A percentile compares a stretch with the other conserved stretches of the same genome.
phyloP scores from a whole-genome alignment of 2,329 filamentous ascomycete genomes.

The Colletotrichum endophyticum region DNA sequence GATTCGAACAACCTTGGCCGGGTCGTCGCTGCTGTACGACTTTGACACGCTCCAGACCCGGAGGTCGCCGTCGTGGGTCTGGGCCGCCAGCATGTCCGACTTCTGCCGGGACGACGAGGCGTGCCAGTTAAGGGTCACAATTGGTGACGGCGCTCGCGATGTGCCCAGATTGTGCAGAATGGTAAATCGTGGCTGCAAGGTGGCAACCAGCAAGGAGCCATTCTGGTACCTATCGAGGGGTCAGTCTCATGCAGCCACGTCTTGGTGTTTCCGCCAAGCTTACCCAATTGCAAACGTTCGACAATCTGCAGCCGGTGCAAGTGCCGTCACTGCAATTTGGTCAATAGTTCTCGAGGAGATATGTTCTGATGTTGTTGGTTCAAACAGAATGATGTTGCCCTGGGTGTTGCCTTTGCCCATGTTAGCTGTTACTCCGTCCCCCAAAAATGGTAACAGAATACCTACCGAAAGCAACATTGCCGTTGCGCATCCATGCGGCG shows the following conservation, averaged over 20 bases:
- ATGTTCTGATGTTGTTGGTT: constrained; percentile 91
- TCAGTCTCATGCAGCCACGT: constrained; percentile 6
- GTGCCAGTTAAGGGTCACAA: constrained; percentile 91
- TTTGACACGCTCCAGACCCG: constrained; percentile 98
- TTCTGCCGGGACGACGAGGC: constrained; percentile 95
- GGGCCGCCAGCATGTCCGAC: constrained; percentile 95
- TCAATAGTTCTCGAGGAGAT: constrained; percentile 87
- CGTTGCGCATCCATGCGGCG: constrained; percentile 95
- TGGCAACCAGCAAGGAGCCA: constrained; percentile 89
- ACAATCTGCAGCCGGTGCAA: constrained; percentile 89
- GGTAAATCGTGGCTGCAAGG: constrained; percentile 88
- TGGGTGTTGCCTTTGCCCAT: constrained; percentile 77
- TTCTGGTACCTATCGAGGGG: constrained; percentile 77
- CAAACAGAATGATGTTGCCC: constrained; percentile 93
- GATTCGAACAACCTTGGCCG: constrained; percentile 87
- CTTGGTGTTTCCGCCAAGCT: constrained; percentile 26
- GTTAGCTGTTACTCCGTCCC: constrained; percentile 25
- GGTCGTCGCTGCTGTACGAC: constrained; percentile 70
- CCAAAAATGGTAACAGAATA: constrained; percentile 2
- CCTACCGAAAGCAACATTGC: constrained; percentile 95
- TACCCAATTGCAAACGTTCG: constrained; percentile 96
- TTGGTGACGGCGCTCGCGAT: constrained; percentile 81
- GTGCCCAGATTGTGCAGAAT: constrained; percentile 93
- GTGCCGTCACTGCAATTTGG: constrained; percentile 91
- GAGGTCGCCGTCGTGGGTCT: constrained; percentile 89